A percentile compares a stretch with the other conserved stretches of the same genome.
phyloP scores from a whole-genome alignment of 2,329 filamentous ascomycete genomes.

The Talaromyces sp. region DNA sequence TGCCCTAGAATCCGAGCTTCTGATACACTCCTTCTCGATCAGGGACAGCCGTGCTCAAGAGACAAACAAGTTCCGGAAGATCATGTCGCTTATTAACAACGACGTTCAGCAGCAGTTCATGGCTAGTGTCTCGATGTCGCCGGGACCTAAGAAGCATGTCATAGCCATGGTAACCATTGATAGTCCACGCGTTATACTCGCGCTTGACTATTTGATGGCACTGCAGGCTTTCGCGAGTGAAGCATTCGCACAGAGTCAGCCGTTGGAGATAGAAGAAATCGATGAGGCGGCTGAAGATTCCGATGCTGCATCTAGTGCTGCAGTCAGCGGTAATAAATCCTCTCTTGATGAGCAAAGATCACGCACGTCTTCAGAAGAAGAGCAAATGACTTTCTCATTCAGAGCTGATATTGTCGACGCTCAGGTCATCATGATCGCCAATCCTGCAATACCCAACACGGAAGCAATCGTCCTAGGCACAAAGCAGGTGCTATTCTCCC shows the following conservation, averaged over 20 bases:
- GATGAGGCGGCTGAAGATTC: conserved; percentile 35
- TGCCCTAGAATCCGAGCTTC: conserved; percentile 84
- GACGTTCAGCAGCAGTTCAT: conserved; percentile 93
- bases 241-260: conserved; percentile 56
- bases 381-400: conserved; percentile 73
- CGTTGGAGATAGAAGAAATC: conserved; percentile 27
- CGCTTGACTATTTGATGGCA: conserved; percentile 90
- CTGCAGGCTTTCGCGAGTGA: conserved; percentile 76
- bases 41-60: conserved; percentile 83
- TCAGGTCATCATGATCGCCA: conserved; percentile 93
- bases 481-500: conserved; percentile 85
- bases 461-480: conserved; percentile 94
- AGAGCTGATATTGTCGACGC: conserved; percentile 92
- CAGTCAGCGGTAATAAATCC: conserved; percentile 24
- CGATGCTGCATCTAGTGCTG: conserved; percentile 29
- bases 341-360: conserved; percentile 21
- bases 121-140: conserved; percentile 91
- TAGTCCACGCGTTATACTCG: conserved; percentile 90
- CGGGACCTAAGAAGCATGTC: conserved; percentile 71
- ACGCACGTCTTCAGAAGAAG: conserved; percentile 32
- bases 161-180: conserved; percentile 92
- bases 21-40: conserved; percentile 92
- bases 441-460: conserved; percentile 80
- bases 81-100: conserved; percentile 95
- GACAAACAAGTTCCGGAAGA: conserved; percentile 92